Evolutionary conservation across 2,329 filamentous ascomycete species (phyloP), one percentile per base, ranked within the genome.

Genomic region (Calonectria pteridis): DNA sequence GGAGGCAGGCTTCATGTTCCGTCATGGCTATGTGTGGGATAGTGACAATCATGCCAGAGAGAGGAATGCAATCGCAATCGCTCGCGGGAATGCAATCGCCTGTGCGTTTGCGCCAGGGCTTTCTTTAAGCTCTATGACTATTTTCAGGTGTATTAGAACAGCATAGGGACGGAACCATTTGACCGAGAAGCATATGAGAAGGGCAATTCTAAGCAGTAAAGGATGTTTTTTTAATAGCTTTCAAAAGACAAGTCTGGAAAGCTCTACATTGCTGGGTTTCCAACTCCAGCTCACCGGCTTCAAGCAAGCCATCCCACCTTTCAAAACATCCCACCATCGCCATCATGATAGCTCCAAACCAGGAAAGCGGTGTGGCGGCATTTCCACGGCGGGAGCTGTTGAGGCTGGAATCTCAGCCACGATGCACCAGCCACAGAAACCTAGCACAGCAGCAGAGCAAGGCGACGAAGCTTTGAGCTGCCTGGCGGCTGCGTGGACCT

Each of bases 391-490:
- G 74, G 78, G 76, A 76, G 69, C 73, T 69, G 46, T 16, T 35
- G 53, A 73, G 67, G 59, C 68, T 72, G 29, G 46, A 73, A 63
- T n/a, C 6, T 20, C n/a, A 59, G 55, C 55, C 33, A 37, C n/a
- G n/a, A 16, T 59, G 2, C 55, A 28, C n/a, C 14, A 62, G 55
- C 55, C 55, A 62, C 55, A 37, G 18, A 4, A 66, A 43, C 35
- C 69, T 63, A 51, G 43, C 55, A 51, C 40, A 40, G 28, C 26
- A 40, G 73, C 75, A 73, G 73, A 75, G 73, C 73, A 77, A 78
- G 82, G 80, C 82, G 81, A 83, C 82, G 82, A 83, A 84, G 82
- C 82, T 83, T 35, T 79, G 80, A 83, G 82, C 80, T 84, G 82
- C 82, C 82, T 83, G 80, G 81, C 78, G 77, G 69, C 73, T 76